These are phyloP conservation scores for Talaromyces piceae DNA, from an alignment of 2,329 filamentous ascomycete species.

Conservation along the genomic window DNA sequence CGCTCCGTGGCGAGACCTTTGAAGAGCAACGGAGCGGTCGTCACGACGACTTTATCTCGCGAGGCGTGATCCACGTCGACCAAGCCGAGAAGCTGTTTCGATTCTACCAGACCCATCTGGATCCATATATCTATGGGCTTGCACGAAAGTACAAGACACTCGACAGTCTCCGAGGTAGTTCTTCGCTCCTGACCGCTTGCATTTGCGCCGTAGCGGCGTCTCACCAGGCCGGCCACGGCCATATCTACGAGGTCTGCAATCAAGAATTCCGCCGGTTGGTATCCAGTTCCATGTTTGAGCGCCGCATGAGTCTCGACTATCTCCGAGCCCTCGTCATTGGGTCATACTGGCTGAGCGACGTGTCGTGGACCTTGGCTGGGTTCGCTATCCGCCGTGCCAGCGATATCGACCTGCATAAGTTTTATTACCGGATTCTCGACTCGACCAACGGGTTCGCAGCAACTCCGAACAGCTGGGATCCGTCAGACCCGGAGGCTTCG, in stretches of 20 bases:
- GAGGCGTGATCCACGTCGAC: slow-evolving; percentile 34
- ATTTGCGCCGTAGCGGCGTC: slow-evolving; percentile 42
- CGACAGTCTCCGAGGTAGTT: slow-evolving; percentile 33
- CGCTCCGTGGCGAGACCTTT: slow-evolving; percentile 18
- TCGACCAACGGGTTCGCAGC: slow-evolving; percentile 13
- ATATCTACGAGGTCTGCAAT: slow-evolving; percentile 31
- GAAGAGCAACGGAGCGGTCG: slow-evolving; percentile 16
- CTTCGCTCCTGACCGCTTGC: slow-evolving; percentile 37
- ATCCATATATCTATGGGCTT: slow-evolving; percentile 43
- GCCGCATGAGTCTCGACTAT: slow-evolving; percentile 36
- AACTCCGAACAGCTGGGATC: slow-evolving; percentile 9
- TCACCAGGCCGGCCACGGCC: slow-evolving; percentile 29
- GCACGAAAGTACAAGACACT: slow-evolving; percentile 34
- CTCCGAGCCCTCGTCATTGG: slow-evolving; percentile 44
- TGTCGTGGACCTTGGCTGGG: slow-evolving; percentile 33
- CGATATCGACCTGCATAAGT: slow-evolving; percentile 19
- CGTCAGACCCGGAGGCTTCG: slow-evolving; percentile 14
- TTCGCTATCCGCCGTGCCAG: slow-evolving; percentile 25
- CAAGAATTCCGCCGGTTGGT: slow-evolving; percentile 42
- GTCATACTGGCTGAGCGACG: slow-evolving; percentile 47
- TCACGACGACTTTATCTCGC: slow-evolving; percentile 38
- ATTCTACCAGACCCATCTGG: slow-evolving; percentile 38
- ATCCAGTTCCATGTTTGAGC: slow-evolving; percentile 41
- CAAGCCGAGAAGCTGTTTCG: slow-evolving; percentile 38
- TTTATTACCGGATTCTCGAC: slow-evolving; percentile 34